Evolutionary conservation across 805 yeast genomes (phyloP).

Genomic region (Jamesozyma lodderae): DNA sequence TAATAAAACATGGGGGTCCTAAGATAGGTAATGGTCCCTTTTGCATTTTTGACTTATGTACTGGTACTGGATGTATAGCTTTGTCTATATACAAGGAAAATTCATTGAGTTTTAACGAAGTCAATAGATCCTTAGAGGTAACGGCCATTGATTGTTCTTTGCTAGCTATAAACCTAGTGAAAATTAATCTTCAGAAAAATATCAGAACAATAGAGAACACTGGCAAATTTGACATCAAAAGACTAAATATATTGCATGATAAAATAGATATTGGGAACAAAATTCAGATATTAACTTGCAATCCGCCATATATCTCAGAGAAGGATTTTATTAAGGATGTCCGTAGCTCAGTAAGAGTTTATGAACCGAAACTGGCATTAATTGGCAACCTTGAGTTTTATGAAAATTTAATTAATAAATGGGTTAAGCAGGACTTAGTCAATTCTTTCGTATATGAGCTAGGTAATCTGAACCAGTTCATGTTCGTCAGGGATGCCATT

Average conservation of each 20-base stretch:
- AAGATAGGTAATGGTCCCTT: slow-evolving; percentile 2
- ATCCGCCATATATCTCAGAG: slow-evolving; percentile 75
- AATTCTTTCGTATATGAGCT: slow-evolving; percentile 68
- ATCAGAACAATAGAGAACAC: not conserved
- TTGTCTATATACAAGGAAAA: slow-evolving; percentile 20
- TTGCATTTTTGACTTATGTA: slow-evolving; percentile 58
- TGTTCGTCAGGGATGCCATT: slow-evolving; percentile 27
- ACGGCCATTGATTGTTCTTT: slow-evolving; percentile 50
- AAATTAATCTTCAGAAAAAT: not conserved
- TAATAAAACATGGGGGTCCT: not conserved
- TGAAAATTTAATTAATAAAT: slow-evolving; percentile 39
- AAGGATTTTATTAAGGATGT: slow-evolving; percentile 32
- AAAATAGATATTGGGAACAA: not conserved
- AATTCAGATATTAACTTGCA: slow-evolving; percentile 58
- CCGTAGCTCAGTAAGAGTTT: slow-evolving; percentile 53
- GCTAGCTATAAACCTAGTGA: slow-evolving; percentile 38
- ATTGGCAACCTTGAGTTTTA: slow-evolving; percentile 72
- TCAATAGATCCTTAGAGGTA: slow-evolving; percentile 15
- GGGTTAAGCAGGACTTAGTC: slow-evolving; percentile 30
- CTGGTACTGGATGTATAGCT: slow-evolving; percentile 86
- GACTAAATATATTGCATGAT: not conserved
- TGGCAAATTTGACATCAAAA: not conserved
- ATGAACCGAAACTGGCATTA: slow-evolving; percentile 76
- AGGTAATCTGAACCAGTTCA: slow-evolving; percentile 54
- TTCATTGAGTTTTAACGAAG: slow-evolving; percentile 32